A percentile compares a stretch with the other conserved stretches of the same genome.
Conservation (phyloP, 2,329 filamentous ascomycete genomes). For the Alternaria angustiovoidea region DNA sequence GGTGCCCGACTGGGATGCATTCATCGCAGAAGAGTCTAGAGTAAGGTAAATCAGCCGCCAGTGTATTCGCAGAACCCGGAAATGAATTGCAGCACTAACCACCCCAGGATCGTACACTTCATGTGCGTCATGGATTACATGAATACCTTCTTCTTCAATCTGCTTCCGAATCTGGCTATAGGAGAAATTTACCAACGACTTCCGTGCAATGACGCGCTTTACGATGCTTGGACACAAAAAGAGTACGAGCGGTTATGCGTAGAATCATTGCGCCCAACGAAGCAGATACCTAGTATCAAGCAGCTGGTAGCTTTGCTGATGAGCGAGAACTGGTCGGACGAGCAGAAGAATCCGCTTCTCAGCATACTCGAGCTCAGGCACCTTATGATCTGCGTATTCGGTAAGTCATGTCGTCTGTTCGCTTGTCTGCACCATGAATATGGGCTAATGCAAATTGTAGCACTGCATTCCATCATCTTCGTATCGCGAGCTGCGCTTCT, state of each 20-base stretch:
- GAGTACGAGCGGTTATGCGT: constrained; percentile 5
- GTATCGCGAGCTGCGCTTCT: background rate
- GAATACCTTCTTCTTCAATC: constrained; percentile 24
- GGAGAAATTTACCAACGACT: constrained; percentile 15
- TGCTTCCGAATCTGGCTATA: constrained; percentile 14
- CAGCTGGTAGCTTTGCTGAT: constrained; percentile 1
- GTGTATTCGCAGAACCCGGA: background rate
- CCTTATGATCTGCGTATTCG: constrained; percentile 18
- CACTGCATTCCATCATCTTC: constrained; percentile 3
- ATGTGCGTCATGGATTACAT: constrained; percentile 4
- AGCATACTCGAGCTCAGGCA: background rate
- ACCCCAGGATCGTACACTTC: background rate
- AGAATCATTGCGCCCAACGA: background rate
- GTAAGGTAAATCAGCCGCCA: constrained; percentile 5
- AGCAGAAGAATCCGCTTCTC: background rate
- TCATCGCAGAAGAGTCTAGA: constrained; percentile 20
- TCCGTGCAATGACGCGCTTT: constrained; percentile 19
- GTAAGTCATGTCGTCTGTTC: constrained; percentile 7
- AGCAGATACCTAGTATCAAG: constrained; percentile 3
- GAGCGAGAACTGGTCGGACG: constrained; percentile 3
- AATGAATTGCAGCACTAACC: background rate
- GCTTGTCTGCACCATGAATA: background rate
- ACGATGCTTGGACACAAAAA: constrained; percentile 15
- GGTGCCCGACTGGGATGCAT: constrained; percentile 11
- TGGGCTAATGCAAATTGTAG: background rate